Evolutionary conservation across 2,329 filamentous ascomycete species (phyloP).

Genomic region (Beauveria australis): DNA sequence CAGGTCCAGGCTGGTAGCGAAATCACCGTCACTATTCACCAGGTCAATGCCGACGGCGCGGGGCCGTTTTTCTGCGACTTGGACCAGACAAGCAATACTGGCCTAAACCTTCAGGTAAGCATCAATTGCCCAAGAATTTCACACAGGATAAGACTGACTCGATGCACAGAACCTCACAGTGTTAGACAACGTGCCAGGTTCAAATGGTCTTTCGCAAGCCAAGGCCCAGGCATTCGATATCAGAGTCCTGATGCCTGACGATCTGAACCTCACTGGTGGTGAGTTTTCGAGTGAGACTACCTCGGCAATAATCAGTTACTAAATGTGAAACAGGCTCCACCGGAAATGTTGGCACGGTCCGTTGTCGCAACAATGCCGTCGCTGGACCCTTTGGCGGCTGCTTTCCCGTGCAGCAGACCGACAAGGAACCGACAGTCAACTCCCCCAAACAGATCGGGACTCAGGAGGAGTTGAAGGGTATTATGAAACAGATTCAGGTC

Average conservation of each 20-base stretch:
- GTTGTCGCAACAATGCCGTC: slow-evolving; percentile 50
- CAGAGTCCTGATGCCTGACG: slow-evolving; percentile 42
- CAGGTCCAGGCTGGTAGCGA: slow-evolving; percentile 37
- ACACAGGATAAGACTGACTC: background rate
- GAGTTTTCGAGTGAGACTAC: slow-evolving; percentile 14
- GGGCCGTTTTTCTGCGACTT: slow-evolving; percentile 45
- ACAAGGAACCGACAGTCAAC: background rate
- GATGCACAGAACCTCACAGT: slow-evolving; percentile 34
- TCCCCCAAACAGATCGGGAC: slow-evolving; percentile 33
- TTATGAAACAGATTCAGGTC: slow-evolving; percentile 39
- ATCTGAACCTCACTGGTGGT: slow-evolving; percentile 44
- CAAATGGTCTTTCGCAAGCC: slow-evolving; percentile 48
- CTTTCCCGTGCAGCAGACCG: slow-evolving; percentile 39
- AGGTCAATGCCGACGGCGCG: slow-evolving; percentile 3
- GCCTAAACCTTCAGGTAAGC: slow-evolving; percentile 13
- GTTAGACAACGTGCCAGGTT: slow-evolving; percentile 50
- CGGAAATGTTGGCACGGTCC: slow-evolving; percentile 50
- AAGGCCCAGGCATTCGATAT: slow-evolving; percentile 50
- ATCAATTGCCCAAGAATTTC: background rate
- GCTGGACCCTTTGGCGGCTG: slow-evolving; percentile 52
- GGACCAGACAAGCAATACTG: slow-evolving; percentile 37
- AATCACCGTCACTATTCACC: slow-evolving; percentile 23
- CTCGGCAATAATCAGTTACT: too few species aligned
- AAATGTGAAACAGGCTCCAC: slow-evolving; percentile 33
- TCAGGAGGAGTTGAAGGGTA: slow-evolving; percentile 32